Evolutionary conservation across 768 basidiomycete genomes (phyloP).

Genomic region (Cystoderma amianthinum): DNA sequence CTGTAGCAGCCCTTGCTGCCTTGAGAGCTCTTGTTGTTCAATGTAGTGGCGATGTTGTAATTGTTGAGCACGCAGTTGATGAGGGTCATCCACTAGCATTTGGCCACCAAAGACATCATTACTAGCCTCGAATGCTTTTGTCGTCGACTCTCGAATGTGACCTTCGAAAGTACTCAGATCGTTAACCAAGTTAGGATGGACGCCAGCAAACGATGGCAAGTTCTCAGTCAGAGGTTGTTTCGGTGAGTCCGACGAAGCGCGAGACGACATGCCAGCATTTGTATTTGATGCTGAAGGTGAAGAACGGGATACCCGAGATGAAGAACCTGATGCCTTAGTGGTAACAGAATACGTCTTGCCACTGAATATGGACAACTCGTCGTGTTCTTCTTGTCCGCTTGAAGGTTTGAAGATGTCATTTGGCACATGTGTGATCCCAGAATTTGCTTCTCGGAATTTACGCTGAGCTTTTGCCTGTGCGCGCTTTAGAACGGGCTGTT

Average conservation of each 20-base stretch:
- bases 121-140: slow-evolving; percentile 33
- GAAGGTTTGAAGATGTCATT: slow-evolving; percentile 58
- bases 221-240: slow-evolving; percentile 18
- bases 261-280: slow-evolving; percentile 11
- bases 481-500: slow-evolving; percentile 60
- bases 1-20: slow-evolving; percentile 10
- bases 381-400: slow-evolving; percentile 36
- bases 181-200: slow-evolving; percentile 50
- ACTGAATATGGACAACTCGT: slow-evolving; percentile 70
- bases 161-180: slow-evolving; percentile 54
- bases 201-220: slow-evolving; percentile 35
- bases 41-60: slow-evolving; percentile 9
- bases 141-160: slow-evolving; percentile 42
- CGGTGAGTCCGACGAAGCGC: slow-evolving; percentile 23
- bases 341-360: slow-evolving; percentile 65
- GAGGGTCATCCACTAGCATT: slow-evolving; percentile 16
- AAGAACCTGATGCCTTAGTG: slow-evolving; percentile 28
- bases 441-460: slow-evolving; percentile 38
- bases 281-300: background rate
- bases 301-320: slow-evolving; percentile 2
- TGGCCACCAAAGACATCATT: slow-evolving; percentile 25
- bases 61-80: background rate
- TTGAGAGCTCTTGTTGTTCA: slow-evolving; percentile 15
- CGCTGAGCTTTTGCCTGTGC: slow-evolving; percentile 55
- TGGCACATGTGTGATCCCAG: slow-evolving; percentile 36